phyloP scores from a whole-genome alignment of 1,284 basidiomycete species.

The Volvariella volvacea region DNA sequence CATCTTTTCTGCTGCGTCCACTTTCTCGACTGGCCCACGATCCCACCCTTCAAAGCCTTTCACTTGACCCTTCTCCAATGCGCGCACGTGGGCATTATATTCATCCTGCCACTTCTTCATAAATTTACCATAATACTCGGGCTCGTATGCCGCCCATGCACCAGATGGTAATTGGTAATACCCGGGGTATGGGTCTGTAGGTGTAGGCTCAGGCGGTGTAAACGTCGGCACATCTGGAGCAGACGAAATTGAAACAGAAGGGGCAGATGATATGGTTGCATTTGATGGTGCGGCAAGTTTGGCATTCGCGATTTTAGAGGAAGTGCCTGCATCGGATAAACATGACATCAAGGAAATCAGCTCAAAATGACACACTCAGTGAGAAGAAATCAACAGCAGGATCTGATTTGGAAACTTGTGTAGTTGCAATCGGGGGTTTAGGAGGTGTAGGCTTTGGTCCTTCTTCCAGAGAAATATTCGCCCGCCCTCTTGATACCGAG shows the following conservation, averaged over 20 bases:
- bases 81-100: conserved; percentile 63
- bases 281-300: conserved; percentile 6
- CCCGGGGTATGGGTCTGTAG: conserved; percentile 77
- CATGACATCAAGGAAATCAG: too few relatives aligned
- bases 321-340: conserved; percentile 5
- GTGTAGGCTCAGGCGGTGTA: conserved; percentile 68
- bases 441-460: conserved; percentile 23
- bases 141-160: conserved; percentile 72
- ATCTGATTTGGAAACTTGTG: conserved; percentile 11
- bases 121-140: conserved; percentile 69
- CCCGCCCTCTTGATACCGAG: conserved; percentile 49
- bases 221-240: conserved; percentile 68
- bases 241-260: conserved; percentile 40
- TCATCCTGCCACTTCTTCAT: conserved; percentile 64
- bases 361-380: conserved; percentile 21
- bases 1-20: conserved; percentile 70
- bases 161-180: conserved; percentile 84
- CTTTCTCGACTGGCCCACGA: conserved; percentile 43
- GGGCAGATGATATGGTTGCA: conserved; percentile 12
- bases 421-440: conserved; percentile 13
- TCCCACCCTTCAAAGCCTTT: conserved; percentile 65
- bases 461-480: conserved; percentile 58
- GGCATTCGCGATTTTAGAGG: conserved; percentile 12
- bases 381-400: conserved; percentile 66
- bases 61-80: conserved; percentile 56